phyloP scores from a whole-genome alignment of 345 rosid species.

The Rhodomyrtus tomentosa region DNA sequence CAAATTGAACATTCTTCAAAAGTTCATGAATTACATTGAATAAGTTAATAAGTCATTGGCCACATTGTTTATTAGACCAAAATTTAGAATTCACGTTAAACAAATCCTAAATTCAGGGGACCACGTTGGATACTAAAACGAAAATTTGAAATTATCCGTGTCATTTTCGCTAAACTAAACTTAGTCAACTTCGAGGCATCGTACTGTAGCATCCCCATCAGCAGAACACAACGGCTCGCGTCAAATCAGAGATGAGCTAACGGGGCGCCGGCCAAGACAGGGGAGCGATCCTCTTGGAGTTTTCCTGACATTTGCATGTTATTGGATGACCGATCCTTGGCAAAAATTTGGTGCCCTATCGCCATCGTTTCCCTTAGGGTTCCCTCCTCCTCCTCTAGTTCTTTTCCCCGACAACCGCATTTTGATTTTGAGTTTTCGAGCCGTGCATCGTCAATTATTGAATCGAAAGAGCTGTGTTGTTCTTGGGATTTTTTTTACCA shows the following conservation, averaged over 20 bases:
- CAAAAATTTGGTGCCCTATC: neutral
- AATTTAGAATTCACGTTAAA: accelerated
- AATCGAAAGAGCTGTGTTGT: too few relatives aligned
- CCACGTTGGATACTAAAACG: too few relatives aligned
- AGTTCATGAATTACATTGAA: too few relatives aligned
- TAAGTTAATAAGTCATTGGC: too few relatives aligned
- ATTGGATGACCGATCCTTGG: neutral
- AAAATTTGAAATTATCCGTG: too few relatives aligned
- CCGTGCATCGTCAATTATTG: neutral
- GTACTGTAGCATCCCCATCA: neutral
- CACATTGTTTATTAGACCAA: accelerated
- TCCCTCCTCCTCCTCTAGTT: neutral
- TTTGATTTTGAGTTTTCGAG: neutral
- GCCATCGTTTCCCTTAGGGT: neutral
- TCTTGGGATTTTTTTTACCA: neutral
- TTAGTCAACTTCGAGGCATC: neutral
- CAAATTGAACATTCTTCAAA: too few relatives aligned
- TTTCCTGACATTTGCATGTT: neutral
- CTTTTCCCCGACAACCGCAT: neutral
- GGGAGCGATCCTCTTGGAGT: neutral
- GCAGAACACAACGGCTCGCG: neutral
- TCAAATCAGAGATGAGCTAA: neutral
- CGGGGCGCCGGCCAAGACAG: neutral
- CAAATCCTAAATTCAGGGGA: too few relatives aligned
- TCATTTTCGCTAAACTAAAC: neutral